A percentile compares a stretch with the other conserved stretches of the same genome.
These are phyloP conservation scores for Penicillium thymicola DNA, from an alignment of 2,329 filamentous ascomycete species.

Conservation along the genomic window DNA sequence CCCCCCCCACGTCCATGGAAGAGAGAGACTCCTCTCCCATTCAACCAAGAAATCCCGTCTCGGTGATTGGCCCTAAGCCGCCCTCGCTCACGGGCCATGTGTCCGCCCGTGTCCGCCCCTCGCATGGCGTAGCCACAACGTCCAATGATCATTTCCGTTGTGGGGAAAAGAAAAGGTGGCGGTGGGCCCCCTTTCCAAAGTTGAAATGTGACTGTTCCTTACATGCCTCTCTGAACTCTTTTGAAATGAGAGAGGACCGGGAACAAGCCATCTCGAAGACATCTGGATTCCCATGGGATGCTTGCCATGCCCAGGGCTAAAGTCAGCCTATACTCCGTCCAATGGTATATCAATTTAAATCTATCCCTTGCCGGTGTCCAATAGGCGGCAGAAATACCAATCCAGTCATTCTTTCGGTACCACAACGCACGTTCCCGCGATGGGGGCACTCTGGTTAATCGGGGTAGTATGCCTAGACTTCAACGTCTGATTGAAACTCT, in stretches of 20 bases:
- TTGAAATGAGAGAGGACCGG: background rate
- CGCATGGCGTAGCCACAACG: constrained; percentile 20
- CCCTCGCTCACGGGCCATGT: constrained; percentile 22
- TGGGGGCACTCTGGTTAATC: background rate
- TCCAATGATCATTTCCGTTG: constrained; percentile 15
- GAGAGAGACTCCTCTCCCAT: background rate
- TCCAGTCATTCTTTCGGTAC: background rate
- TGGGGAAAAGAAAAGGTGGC: constrained; percentile 18
- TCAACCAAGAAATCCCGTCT: constrained; percentile 2
- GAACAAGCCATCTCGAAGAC: background rate
- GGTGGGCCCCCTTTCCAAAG: constrained; percentile 17
- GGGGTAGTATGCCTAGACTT: background rate
- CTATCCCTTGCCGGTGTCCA: background rate
- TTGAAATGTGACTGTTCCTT: constrained; percentile 8
- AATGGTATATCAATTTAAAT: background rate
- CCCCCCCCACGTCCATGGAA: constrained; percentile 1
- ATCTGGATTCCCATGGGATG: background rate
- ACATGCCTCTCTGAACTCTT: constrained; percentile 1
- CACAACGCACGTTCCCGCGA: background rate
- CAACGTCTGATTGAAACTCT: constrained; percentile 1
- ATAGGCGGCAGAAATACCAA: background rate
- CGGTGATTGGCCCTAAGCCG: constrained; percentile 11
- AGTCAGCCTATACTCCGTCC: background rate
- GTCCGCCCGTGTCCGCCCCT: constrained; percentile 27
- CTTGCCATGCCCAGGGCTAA: background rate